phyloP scores from a whole-genome alignment of 2,329 filamentous ascomycete species.

The Colletotrichum plurivorum region DNA sequence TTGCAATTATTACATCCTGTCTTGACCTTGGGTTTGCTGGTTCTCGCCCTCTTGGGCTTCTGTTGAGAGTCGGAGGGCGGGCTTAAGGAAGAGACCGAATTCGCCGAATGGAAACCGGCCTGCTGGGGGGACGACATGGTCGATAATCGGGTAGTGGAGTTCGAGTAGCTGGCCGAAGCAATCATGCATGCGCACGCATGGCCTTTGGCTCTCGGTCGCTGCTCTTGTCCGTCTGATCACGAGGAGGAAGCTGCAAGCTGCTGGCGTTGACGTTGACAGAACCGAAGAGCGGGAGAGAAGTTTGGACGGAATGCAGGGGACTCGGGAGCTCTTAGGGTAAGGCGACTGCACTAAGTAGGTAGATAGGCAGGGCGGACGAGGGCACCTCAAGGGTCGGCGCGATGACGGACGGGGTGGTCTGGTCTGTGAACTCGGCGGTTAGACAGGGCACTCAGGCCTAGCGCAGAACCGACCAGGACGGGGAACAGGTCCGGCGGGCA shows the following conservation, averaged over 20 bases:
- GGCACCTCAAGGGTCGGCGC: slow-evolving; percentile 24
- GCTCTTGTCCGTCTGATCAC: not conserved
- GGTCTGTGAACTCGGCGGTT: slow-evolving; percentile 35
- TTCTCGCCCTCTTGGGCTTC: slow-evolving; percentile 61
- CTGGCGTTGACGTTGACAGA: not conserved
- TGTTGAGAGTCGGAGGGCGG: slow-evolving; percentile 38
- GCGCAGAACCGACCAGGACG: slow-evolving; percentile 18
- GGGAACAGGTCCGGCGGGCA: slow-evolving; percentile 28
- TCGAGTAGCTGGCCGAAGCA: slow-evolving; percentile 18
- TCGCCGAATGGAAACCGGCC: slow-evolving; percentile 24
- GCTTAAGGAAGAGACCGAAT: slow-evolving; percentile 26
- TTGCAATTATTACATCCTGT: slow-evolving; percentile 79
- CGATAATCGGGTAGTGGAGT: not conserved
- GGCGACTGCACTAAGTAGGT: not conserved
- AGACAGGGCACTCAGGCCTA: slow-evolving; percentile 34
- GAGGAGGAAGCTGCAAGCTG: slow-evolving; percentile 7
- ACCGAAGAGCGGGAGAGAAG: not conserved
- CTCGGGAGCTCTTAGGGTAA: slow-evolving; percentile 12
- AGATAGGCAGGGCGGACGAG: slow-evolving; percentile 6
- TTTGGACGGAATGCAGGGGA: slow-evolving; percentile 30
- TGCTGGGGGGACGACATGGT: slow-evolving; percentile 27
- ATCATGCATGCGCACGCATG: slow-evolving; percentile 27
- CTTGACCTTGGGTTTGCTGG: slow-evolving; percentile 74
- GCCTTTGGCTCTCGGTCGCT: slow-evolving; percentile 6
- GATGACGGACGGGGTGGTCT: slow-evolving; percentile 28